phyloP scores from a whole-genome alignment of 345 rosid species.

The Syzygium jambos region DNA sequence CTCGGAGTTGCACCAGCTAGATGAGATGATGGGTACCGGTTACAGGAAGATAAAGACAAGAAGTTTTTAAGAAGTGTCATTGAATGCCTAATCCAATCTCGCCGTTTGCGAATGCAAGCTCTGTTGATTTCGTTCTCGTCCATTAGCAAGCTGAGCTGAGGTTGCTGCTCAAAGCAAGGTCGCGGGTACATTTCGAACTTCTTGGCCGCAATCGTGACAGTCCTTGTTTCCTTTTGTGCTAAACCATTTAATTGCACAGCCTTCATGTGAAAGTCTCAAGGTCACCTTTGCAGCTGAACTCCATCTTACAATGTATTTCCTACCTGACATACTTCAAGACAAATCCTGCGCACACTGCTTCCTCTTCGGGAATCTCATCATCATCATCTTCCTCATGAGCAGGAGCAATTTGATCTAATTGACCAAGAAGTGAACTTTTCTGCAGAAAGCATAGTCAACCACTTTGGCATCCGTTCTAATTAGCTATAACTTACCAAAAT shows the following conservation, averaged over 20 bases:
- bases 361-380: constrained; percentile 96
- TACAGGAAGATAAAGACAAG: not conserved
- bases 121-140: constrained; percentile 42
- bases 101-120: constrained; percentile 27
- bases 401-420: constrained; percentile 55
- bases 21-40: not conserved
- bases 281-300: constrained; percentile 92
- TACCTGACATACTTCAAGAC: constrained; percentile 76
- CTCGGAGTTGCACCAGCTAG: not conserved
- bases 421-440: constrained; percentile 27
- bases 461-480: not conserved
- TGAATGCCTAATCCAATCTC: constrained; percentile 27
- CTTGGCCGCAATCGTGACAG: constrained; percentile 80
- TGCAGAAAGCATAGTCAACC: constrained; percentile 25
- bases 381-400: constrained; percentile 45
- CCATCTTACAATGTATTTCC: constrained; percentile 88
- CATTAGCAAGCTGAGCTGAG: constrained; percentile 32
- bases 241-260: constrained; percentile 88
- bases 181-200: constrained; percentile 81
- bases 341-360: constrained; percentile 83
- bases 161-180: constrained; percentile 58
- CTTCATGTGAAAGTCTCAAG: constrained; percentile 77
- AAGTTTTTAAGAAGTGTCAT: not conserved
- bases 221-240: constrained; percentile 67
- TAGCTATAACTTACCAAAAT: not conserved